Conservation (phyloP, 2,329 filamentous ascomycete species). For the Hypoxylon sp. region DNA sequence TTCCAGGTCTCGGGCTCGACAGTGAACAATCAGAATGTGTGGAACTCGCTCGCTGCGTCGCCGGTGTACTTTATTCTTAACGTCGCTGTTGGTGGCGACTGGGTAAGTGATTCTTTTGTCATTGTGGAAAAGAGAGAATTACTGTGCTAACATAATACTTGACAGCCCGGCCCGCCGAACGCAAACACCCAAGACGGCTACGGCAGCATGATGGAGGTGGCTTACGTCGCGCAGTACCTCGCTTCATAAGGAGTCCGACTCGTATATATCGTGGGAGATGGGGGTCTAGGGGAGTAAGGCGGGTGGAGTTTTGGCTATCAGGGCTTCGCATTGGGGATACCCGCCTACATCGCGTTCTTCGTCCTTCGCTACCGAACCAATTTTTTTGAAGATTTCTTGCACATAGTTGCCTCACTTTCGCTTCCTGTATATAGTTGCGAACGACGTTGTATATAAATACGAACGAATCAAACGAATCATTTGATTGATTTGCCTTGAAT, state of each 20-base stretch:
- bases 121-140: constrained; percentile 14
- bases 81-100: constrained; percentile 64
- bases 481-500: not conserved
- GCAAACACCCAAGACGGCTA: constrained; percentile 61
- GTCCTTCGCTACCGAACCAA: constrained; percentile 36
- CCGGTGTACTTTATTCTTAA: constrained; percentile 65
- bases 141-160: constrained; percentile 16
- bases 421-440: constrained; percentile 40
- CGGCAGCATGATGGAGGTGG: constrained; percentile 67
- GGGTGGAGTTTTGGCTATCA: constrained; percentile 23
- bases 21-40: constrained; percentile 60
- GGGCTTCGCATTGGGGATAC: constrained; percentile 7
- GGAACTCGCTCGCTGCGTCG: constrained; percentile 61
- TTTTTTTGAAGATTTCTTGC: constrained; percentile 28
- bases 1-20: constrained; percentile 60
- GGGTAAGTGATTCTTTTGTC: constrained; percentile 51
- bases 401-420: constrained; percentile 26
- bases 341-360: constrained; percentile 28
- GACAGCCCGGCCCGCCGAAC: constrained; percentile 66
- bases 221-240: constrained; percentile 62
- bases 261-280: not conserved
- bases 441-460: constrained; percentile 21
- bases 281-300: not conserved
- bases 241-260: constrained; percentile 33
- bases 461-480: not conserved